phyloP scores from a whole-genome alignment of 192 early-diverging fungal species.

The Fimicolochytrium jonesii region DNA sequence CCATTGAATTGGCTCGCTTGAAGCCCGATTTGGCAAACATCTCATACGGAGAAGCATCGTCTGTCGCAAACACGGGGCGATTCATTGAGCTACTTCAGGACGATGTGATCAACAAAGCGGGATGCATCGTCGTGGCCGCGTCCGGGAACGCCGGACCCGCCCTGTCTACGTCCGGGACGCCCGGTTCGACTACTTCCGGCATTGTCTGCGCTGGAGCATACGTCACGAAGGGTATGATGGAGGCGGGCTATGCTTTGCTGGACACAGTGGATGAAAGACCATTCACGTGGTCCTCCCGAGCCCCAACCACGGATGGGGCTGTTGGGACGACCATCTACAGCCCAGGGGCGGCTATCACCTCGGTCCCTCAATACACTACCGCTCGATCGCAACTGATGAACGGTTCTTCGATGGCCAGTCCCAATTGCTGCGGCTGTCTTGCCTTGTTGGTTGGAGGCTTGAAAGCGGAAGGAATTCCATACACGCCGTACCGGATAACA shows the following conservation, averaged over 20 bases:
- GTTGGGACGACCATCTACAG: slow-evolving; percentile 54
- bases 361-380: slow-evolving; percentile 77
- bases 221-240: slow-evolving; percentile 77
- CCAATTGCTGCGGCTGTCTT: slow-evolving; percentile 86
- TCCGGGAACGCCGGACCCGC: slow-evolving; percentile 94
- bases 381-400: slow-evolving; percentile 74
- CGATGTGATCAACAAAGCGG: slow-evolving; percentile 78
- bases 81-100: slow-evolving; percentile 76
- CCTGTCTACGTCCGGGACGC: slow-evolving; percentile 77
- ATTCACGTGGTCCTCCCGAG: slow-evolving; percentile 87
- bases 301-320: slow-evolving; percentile 81
- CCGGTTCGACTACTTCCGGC: slow-evolving; percentile 57
- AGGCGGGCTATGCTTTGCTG: slow-evolving; percentile 80
- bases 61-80: slow-evolving; percentile 67
- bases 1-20: slow-evolving; percentile 50
- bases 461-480: slow-evolving; percentile 61
- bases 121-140: slow-evolving; percentile 80
- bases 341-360: slow-evolving; percentile 92
- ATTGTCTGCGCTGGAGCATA: slow-evolving; percentile 94
- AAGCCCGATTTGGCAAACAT: slow-evolving; percentile 48
- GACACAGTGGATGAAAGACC: slow-evolving; percentile 72
- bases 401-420: slow-evolving; percentile 93
- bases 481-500: slow-evolving; percentile 82
- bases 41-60: slow-evolving; percentile 70
- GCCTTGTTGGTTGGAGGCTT: slow-evolving; percentile 80